Evolutionary conservation across 108 stramenopile genomes (phyloP).

Genomic region (Craspedostauros australis): DNA sequence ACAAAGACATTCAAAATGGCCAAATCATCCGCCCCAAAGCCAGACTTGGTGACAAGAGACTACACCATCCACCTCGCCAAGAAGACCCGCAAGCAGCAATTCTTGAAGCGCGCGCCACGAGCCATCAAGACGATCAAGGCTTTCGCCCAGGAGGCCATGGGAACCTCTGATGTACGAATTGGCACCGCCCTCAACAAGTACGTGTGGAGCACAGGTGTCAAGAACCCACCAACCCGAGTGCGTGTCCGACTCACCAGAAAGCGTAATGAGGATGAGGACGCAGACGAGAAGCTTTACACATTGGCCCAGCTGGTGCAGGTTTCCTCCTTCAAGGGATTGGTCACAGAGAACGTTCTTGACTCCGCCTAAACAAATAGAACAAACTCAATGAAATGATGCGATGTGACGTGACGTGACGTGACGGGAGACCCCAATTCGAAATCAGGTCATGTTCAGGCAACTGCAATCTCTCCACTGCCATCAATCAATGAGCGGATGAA

Average conservation of each 20-base stretch:
- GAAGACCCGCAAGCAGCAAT: slow-evolving; percentile 84
- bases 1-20: slow-evolving; percentile 40
- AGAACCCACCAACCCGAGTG: slow-evolving; percentile 94
- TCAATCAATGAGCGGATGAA: too few species aligned
- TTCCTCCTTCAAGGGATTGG: slow-evolving; percentile 90
- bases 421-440: neutral
- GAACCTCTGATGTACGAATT: slow-evolving; percentile 91
- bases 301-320: slow-evolving; percentile 93
- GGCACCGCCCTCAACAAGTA: slow-evolving; percentile 84
- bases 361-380: slow-evolving; percentile 6
- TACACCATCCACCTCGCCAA: slow-evolving; percentile 99
- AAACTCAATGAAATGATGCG: neutral
- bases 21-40: slow-evolving; percentile 47
- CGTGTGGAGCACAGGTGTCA: slow-evolving; percentile 91
- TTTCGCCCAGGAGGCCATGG: slow-evolving; percentile 94
- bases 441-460: neutral
- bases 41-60: slow-evolving; percentile 86
- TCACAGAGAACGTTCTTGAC: slow-evolving; percentile 86
- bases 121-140: slow-evolving; percentile 95
- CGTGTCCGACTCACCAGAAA: slow-evolving; percentile 95
- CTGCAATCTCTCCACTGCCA: neutral
- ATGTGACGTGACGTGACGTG: too few species aligned
- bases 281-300: slow-evolving; percentile 98
- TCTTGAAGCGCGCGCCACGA: slow-evolving; percentile 97
- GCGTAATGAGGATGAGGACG: slow-evolving; percentile 99